Evolutionary conservation across 2,329 filamentous ascomycete genomes (phyloP).

Genomic region (Sclerotinia nivalis): DNA sequence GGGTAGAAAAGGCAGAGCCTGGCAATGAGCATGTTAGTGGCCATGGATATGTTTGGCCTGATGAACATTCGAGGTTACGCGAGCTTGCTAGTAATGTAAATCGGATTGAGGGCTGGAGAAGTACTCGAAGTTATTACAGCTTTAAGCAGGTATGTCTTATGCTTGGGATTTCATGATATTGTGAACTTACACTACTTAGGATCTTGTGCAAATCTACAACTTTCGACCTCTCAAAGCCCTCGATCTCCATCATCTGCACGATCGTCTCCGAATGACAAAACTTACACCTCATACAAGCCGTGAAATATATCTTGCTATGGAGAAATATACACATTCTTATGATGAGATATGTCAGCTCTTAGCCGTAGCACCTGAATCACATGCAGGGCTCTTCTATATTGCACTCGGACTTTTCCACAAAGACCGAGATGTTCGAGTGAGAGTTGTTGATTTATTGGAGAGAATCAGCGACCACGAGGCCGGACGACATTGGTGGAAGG

Average conservation of each 20-base stretch:
- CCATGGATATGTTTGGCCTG: conserved; percentile 93
- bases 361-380: conserved; percentile 78
- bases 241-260: conserved; percentile 89
- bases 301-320: conserved; percentile 81
- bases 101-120: conserved; percentile 94
- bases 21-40: conserved; percentile 64
- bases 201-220: conserved; percentile 64
- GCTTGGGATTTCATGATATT: neutral
- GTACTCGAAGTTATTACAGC: conserved; percentile 91
- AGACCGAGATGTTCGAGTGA: conserved; percentile 73
- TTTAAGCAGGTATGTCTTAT: conserved; percentile 72
- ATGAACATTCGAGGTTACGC: conserved; percentile 75
- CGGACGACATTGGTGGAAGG: conserved; percentile 89
- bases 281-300: conserved; percentile 73
- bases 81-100: conserved; percentile 91
- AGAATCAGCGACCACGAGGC: conserved; percentile 84
- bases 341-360: conserved; percentile 84
- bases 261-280: conserved; percentile 81
- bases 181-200: conserved; percentile 50
- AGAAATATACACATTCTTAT: conserved; percentile 74
- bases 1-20: conserved; percentile 68
- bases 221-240: conserved; percentile 72
- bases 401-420: conserved; percentile 91
- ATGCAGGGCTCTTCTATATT: conserved; percentile 87
- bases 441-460: conserved; percentile 77